phyloP scores from a whole-genome alignment of 2,329 filamentous ascomycete species.

The Sarocladium kiliense region DNA sequence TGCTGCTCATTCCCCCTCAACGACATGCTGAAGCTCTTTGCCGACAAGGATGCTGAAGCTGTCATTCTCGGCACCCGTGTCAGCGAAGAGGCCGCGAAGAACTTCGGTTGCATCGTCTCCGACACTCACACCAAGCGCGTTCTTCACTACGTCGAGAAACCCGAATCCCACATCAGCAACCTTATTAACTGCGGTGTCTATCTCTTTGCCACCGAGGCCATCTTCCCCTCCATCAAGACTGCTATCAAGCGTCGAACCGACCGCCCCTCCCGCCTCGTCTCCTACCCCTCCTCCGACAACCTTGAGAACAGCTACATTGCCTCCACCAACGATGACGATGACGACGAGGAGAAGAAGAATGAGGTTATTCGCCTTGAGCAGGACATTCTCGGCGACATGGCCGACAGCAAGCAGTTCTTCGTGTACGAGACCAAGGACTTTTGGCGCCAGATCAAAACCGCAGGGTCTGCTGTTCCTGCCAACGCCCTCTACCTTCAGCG shows the following conservation, averaged over 20 bases:
- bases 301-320: conserved; percentile 62
- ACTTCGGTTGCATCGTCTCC: conserved; percentile 97
- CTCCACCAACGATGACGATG: conserved; percentile 46
- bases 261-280: conserved; percentile 74
- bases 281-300: conserved; percentile 95
- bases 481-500: conserved; percentile 96
- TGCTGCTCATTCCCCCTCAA: conserved; percentile 97
- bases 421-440: conserved; percentile 99
- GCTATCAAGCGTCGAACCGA: conserved; percentile 95
- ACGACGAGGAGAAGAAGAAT: conserved; percentile 73
- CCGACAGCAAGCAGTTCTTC: conserved; percentile 96
- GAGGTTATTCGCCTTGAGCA: conserved; percentile 93
- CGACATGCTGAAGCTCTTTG: conserved; percentile 92
- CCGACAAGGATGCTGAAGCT: conserved; percentile 93
- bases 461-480: conserved; percentile 91
- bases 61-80: conserved; percentile 93
- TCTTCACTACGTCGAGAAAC: conserved; percentile 98
- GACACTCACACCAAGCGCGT: conserved; percentile 92
- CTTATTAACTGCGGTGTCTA: conserved; percentile 99
- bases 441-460: conserved; percentile 99
- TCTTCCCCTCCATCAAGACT: conserved; percentile 90
- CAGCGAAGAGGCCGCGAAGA: conserved; percentile 82
- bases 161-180: conserved; percentile 94
- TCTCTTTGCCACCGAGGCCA: conserved; percentile 90
- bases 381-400: conserved; percentile 91